Conservation (phyloP, 768 basidiomycete species). For the Lentinula raphanica region DNA sequence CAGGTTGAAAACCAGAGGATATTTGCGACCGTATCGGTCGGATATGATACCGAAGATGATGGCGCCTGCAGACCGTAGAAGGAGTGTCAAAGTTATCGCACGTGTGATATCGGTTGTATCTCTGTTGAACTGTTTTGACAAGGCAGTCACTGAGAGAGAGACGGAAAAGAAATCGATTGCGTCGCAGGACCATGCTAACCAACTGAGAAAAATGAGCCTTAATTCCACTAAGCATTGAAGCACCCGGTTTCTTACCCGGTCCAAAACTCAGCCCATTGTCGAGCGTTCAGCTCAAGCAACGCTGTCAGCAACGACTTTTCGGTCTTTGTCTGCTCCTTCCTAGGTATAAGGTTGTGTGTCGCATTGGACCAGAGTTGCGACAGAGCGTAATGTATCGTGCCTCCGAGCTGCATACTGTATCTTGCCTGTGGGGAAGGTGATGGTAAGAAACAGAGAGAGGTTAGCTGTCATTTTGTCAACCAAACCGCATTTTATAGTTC, state of each 20-base stretch:
- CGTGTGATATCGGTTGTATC: slow-evolving; percentile 36
- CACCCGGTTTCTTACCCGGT: slow-evolving; percentile 47
- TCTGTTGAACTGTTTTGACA: slow-evolving; percentile 45
- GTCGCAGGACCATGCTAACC: slow-evolving; percentile 85
- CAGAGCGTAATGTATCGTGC: neutral
- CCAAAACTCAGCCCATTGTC: slow-evolving; percentile 57
- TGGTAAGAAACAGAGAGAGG: neutral
- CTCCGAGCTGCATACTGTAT: no score
- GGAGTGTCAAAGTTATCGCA: slow-evolving; percentile 85
- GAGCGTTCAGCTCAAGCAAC: slow-evolving; percentile 37
- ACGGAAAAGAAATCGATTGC: slow-evolving; percentile 86
- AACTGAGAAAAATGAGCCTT: slow-evolving; percentile 32
- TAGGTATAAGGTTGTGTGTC: slow-evolving; percentile 28
- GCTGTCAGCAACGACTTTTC: slow-evolving; percentile 39
- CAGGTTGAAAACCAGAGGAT: slow-evolving; percentile 81
- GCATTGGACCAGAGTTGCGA: slow-evolving; percentile 6
- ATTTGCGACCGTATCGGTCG: slow-evolving; percentile 86
- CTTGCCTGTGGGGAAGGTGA: neutral
- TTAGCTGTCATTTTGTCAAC: neutral
- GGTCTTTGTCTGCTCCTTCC: slow-evolving; percentile 32
- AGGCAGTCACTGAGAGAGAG: slow-evolving; percentile 46
- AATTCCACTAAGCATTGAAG: neutral
- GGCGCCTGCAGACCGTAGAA: slow-evolving; percentile 82
- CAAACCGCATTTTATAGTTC: neutral
- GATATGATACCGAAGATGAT: slow-evolving; percentile 83